These are phyloP conservation scores for Atkinsonella hypoxylon DNA, from an alignment of 2,329 filamentous ascomycete species.

Conservation along the genomic window DNA sequence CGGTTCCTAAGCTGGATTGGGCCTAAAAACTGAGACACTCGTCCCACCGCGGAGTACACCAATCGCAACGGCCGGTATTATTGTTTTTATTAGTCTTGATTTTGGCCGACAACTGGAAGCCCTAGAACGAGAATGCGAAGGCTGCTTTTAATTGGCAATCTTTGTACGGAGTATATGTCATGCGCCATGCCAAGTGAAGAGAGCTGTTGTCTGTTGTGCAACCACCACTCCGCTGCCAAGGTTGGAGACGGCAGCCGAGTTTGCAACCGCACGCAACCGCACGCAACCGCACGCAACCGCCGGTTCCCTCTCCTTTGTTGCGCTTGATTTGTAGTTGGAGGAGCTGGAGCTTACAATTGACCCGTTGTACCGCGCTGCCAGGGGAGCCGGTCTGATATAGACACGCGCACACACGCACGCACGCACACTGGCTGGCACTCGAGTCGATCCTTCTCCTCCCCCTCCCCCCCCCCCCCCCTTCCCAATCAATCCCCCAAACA, in stretches of 20 bases:
- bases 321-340: too few species aligned
- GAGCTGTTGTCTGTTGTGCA: background rate
- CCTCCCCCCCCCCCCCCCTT: background rate
- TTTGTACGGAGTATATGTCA: too few species aligned
- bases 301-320: too few species aligned
- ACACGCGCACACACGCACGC: background rate
- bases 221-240: slow-evolving; percentile 4
- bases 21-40: too few species aligned
- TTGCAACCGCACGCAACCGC: too few species aligned
- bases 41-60: too few species aligned
- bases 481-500: background rate
- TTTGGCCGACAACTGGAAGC: too few species aligned
- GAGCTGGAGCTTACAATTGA: too few species aligned
- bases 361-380: too few species aligned
- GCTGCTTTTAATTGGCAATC: background rate
- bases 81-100: too few species aligned
- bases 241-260: background rate
- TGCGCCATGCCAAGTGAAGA: slow-evolving; percentile 1
- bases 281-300: too few species aligned
- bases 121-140: background rate
- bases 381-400: background rate
- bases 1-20: background rate
- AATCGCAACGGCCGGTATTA: too few species aligned
- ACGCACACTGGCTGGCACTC: background rate
- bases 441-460: background rate